phyloP scores from a whole-genome alignment of 768 basidiomycete genomes.

The Flagelloscypha sp. region DNA sequence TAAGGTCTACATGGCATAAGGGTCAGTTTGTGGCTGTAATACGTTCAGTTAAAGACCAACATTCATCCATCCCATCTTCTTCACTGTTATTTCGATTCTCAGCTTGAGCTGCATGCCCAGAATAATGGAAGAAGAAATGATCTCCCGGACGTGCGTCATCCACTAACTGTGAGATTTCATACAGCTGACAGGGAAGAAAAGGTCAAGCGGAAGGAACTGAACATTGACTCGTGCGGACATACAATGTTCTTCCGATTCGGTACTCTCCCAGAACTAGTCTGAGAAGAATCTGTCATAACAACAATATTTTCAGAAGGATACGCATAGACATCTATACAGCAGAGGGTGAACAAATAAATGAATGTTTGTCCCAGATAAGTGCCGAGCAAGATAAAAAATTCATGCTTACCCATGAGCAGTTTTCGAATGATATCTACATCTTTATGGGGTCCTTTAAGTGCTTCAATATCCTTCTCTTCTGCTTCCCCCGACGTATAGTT shows the following conservation, averaged over 20 bases:
- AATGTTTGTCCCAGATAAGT: too few species aligned
- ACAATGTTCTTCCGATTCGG: constrained; percentile 42
- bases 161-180: constrained; percentile 36
- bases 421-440: constrained; percentile 27
- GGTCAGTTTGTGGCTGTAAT: neutral
- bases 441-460: constrained; percentile 28
- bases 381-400: neutral
- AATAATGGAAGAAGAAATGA: constrained; percentile 50
- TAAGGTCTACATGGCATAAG: constrained; percentile 21
- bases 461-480: constrained; percentile 5
- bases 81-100: constrained; percentile 35
- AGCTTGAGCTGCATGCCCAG: constrained; percentile 43
- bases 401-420: constrained; percentile 26
- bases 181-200: constrained; percentile 20
- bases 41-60: constrained; percentile 18
- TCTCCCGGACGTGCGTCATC: constrained; percentile 36
- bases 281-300: constrained; percentile 39
- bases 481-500: constrained; percentile 17
- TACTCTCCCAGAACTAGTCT: too few species aligned
- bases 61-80: constrained; percentile 46
- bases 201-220: neutral
- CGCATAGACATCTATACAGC: constrained; percentile 24
- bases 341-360: too few species aligned
- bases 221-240: constrained; percentile 14
- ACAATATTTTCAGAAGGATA: constrained; percentile 33